Percentiles rank a stretch among this genome's conserved stretches.
phyloP scores from a whole-genome alignment of 2,329 filamentous ascomycete genomes.

The Lanzia echinophila region DNA sequence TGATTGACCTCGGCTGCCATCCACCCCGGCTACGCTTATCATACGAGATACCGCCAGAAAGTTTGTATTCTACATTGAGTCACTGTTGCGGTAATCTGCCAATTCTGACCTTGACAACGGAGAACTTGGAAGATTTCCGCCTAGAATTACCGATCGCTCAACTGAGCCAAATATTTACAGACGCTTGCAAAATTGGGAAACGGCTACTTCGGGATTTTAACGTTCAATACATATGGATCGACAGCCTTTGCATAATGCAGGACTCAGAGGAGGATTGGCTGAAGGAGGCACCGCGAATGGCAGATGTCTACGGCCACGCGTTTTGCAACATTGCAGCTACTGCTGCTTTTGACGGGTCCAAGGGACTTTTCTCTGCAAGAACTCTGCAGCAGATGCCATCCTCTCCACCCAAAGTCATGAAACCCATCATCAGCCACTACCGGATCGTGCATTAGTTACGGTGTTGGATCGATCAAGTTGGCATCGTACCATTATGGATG shows the following conservation, averaged over 20 bases:
- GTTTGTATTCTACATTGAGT: not conserved
- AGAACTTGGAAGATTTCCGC: not conserved
- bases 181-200: not conserved
- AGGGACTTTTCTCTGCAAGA: not conserved
- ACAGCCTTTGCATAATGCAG: constrained; percentile 10
- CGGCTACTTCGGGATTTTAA: not conserved
- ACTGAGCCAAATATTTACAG: too few relatives aligned
- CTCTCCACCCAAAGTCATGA: not conserved
- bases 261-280: constrained; percentile 7
- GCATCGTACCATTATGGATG: too few relatives aligned
- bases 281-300: not conserved
- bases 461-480: too few relatives aligned
- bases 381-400: not conserved
- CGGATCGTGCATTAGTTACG: too few relatives aligned
- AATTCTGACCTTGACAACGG: not conserved
- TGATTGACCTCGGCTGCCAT: too few relatives aligned
- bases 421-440: too few relatives aligned
- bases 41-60: not conserved
- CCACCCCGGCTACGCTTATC: too few relatives aligned
- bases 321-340: constrained; percentile 4
- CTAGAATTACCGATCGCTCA: too few relatives aligned
- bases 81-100: constrained; percentile 8
- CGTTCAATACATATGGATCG: constrained; percentile 9
- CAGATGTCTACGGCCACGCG: not conserved
- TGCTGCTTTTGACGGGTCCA: not conserved